Conservation (phyloP, 78 protist genomes). For the Dictyostelium purpureum region DNA sequence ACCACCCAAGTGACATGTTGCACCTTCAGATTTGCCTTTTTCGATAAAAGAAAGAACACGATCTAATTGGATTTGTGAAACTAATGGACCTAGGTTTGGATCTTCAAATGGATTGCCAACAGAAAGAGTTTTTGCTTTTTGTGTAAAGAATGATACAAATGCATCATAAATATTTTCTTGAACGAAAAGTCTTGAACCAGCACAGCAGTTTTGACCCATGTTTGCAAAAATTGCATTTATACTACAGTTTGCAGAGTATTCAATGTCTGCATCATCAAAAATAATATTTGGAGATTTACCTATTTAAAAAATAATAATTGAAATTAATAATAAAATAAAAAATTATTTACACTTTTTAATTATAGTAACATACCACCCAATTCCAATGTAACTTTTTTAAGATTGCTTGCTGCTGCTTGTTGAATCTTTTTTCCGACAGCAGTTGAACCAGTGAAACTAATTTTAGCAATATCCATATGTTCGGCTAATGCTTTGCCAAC, state of each 20-base stretch:
- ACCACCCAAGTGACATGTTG: slow-evolving; percentile 10
- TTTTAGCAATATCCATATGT: slow-evolving; percentile 84
- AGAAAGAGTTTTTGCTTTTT: not conserved
- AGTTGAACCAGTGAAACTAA: slow-evolving; percentile 90
- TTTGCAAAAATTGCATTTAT: slow-evolving; percentile 1
- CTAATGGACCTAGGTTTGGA: slow-evolving; percentile 53
- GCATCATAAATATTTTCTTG: slow-evolving; percentile 81
- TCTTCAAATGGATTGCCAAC: slow-evolving; percentile 76
- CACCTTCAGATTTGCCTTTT: slow-evolving; percentile 71
- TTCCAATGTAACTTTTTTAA: slow-evolving; percentile 78
- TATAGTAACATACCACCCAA: too few relatives aligned
- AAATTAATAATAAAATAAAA: too few relatives aligned
- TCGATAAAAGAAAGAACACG: slow-evolving; percentile 17
- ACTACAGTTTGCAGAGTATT: not conserved
- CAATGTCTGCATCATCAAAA: slow-evolving; percentile 88
- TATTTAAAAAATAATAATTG: too few relatives aligned
- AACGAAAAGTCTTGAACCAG: slow-evolving; percentile 81
- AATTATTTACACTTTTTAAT: too few relatives aligned
- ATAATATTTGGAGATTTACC: slow-evolving; percentile 94
- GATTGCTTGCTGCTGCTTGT: slow-evolving; percentile 49
- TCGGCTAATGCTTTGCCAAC: slow-evolving; percentile 78
- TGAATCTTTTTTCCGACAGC: slow-evolving; percentile 63
- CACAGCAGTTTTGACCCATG: slow-evolving; percentile 85
- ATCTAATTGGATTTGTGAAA: slow-evolving; percentile 60
- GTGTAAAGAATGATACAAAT: slow-evolving; percentile 39